phyloP scores from a whole-genome alignment of 371 early-diverging fungal species.

The Blastocladiella emersonii region DNA sequence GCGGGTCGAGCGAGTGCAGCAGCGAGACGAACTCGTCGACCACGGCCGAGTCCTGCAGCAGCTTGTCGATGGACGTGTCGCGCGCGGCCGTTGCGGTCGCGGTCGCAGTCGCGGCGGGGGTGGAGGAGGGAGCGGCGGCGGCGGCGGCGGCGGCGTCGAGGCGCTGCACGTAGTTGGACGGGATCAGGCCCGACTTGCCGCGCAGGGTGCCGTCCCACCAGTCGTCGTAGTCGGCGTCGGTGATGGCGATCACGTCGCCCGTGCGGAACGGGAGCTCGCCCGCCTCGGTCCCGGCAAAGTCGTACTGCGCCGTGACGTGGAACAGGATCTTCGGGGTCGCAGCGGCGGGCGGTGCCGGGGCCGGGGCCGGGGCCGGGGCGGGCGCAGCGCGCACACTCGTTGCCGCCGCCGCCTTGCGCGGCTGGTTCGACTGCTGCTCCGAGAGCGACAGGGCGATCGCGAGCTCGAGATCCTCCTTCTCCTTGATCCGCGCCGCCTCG shows the following conservation, averaged over 20 bases:
- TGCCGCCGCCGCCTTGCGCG: slow-evolving; percentile 10
- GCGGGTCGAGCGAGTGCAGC: neutral
- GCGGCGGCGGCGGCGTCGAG: neutral
- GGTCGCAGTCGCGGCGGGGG: no score
- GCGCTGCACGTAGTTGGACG: slow-evolving; percentile 62
- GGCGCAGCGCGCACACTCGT: neutral
- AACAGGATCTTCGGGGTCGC: slow-evolving; percentile 21
- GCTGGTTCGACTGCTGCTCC: slow-evolving; percentile 11
- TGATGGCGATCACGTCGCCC: slow-evolving; percentile 64
- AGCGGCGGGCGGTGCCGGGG: slow-evolving; percentile 7
- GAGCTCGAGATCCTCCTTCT: slow-evolving; percentile 79
- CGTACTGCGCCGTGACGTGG: slow-evolving; percentile 68
- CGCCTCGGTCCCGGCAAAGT: slow-evolving; percentile 63
- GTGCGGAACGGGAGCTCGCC: slow-evolving; percentile 68
- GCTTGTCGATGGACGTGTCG: neutral
- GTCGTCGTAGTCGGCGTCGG: slow-evolving; percentile 70
- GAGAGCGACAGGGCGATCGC: slow-evolving; percentile 82
- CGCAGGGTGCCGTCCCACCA: slow-evolving; percentile 81
- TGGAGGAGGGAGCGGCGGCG: neutral
- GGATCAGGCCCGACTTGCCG: slow-evolving; percentile 68
- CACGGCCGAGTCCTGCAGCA: neutral
- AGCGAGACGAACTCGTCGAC: neutral
- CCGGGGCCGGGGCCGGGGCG: slow-evolving; percentile 6
- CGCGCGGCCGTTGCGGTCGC: no score
- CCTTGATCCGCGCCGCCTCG: slow-evolving; percentile 60